phyloP scores from a whole-genome alignment of 208 protist species.

The Crithidia expoeki region DNA sequence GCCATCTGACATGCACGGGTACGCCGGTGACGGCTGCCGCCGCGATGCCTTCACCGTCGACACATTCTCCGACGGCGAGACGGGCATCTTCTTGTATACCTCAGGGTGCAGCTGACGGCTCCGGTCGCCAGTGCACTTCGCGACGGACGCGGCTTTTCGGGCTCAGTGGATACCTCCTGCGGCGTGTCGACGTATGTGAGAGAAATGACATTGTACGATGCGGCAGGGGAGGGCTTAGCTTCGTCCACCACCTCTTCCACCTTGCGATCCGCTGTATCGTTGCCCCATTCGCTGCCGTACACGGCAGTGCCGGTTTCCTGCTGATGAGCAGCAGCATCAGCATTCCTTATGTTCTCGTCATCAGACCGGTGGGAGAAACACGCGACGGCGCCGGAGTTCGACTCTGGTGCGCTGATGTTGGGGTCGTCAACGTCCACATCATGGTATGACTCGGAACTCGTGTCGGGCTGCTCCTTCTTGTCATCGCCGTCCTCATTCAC shows the following conservation, averaged over 20 bases:
- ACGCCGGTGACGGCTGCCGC: constrained; percentile 13
- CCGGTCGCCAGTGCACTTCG: background rate
- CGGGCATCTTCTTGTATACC: constrained; percentile 10
- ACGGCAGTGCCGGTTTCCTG: background rate
- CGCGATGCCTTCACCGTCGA: constrained; percentile 5
- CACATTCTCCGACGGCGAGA: background rate
- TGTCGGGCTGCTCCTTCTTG: background rate
- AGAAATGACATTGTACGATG: background rate
- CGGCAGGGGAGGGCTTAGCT: background rate
- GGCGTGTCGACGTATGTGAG: background rate
- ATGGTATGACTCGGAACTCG: background rate
- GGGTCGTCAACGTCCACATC: constrained; percentile 9
- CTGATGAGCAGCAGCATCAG: background rate
- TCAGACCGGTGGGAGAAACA: constrained; percentile 2
- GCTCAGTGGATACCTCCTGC: background rate
- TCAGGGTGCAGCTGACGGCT: background rate
- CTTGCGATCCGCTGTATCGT: background rate
- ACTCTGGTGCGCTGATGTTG: background rate
- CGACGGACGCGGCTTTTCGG: background rate
- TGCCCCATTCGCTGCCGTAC: background rate
- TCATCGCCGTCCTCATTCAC: background rate
- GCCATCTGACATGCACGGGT: constrained; percentile 16
- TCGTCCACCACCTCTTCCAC: background rate
- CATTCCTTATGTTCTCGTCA: background rate
- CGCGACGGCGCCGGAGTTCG: background rate